phyloP scores from a whole-genome alignment of 306 rosid species.

The Acacia crassicarpa region DNA sequence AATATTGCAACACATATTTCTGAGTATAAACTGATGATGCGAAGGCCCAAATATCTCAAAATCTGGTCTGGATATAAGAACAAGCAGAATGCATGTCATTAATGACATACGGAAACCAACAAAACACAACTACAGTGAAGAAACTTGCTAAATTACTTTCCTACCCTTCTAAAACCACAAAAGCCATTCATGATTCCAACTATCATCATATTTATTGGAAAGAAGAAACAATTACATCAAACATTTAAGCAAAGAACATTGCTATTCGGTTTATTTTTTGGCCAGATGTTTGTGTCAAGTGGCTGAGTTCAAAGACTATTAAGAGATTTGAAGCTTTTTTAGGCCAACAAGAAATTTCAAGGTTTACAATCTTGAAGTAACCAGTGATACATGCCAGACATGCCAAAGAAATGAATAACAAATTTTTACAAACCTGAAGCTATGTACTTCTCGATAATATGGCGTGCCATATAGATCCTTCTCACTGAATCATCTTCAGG shows the following conservation, averaged over 20 bases:
- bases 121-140: not conserved
- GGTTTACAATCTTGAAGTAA: conserved; percentile 1
- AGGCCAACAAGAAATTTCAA: not conserved
- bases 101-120: not conserved
- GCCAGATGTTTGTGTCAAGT: not conserved
- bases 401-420: not conserved
- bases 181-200: conserved; percentile 3
- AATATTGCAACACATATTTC: conserved; percentile 4
- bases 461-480: conserved; percentile 96
- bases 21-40: not conserved
- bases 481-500: conserved; percentile 73
- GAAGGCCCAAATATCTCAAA: not conserved
- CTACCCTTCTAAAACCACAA: not conserved
- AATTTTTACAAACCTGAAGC: conserved; percentile 58
- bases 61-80: not conserved
- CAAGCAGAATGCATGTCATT: not conserved
- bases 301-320: conserved; percentile 5
- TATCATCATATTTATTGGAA: conserved; percentile 22
- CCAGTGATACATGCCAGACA: not conserved
- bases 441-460: conserved; percentile 90
- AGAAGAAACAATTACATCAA: conserved; percentile 9
- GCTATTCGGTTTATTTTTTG: not conserved
- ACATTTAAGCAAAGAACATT: not conserved
- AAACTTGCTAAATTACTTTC: not conserved
- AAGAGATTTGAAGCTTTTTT: not conserved